These are phyloP conservation scores for Nemania bipapillata DNA, from an alignment of 2,329 filamentous ascomycete species.

Conservation along the genomic window DNA sequence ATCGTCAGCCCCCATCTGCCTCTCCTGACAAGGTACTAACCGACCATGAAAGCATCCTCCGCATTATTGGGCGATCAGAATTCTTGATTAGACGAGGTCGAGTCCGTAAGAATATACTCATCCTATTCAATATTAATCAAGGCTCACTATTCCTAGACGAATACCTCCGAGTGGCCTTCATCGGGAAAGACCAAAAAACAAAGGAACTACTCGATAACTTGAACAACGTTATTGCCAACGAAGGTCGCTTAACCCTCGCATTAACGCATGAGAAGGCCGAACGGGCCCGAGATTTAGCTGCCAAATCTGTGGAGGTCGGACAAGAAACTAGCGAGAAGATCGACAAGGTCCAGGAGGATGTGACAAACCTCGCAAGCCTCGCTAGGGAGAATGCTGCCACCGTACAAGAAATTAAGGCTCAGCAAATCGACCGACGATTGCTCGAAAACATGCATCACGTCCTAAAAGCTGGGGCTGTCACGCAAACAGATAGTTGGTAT, in stretches of 20 bases:
- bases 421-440: conserved; percentile 11
- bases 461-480: conserved; percentile 1
- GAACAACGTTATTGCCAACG: conserved; percentile 17
- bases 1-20: background rate
- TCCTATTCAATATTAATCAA: background rate
- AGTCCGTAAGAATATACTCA: conserved; percentile 19
- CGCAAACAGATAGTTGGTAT: conserved; percentile 20
- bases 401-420: conserved; percentile 8
- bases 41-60: conserved; percentile 7
- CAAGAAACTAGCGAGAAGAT: conserved; percentile 16
- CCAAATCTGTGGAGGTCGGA: conserved; percentile 16
- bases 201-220: conserved; percentile 21
- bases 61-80: conserved; percentile 20
- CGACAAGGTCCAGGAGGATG: conserved; percentile 7
- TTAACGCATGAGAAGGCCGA: conserved; percentile 22
- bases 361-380: background rate
- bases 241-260: conserved; percentile 20
- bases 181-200: conserved; percentile 20
- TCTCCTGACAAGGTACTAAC: background rate
- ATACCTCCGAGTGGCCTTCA: conserved; percentile 20
- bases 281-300: conserved; percentile 14
- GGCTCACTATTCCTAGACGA: conserved; percentile 2
- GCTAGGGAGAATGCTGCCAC: background rate
- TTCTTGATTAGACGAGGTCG: conserved; percentile 17
- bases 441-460: conserved; percentile 24